Conservation (phyloP, 805 yeast species). For the Nakazawaea anatomiae region DNA sequence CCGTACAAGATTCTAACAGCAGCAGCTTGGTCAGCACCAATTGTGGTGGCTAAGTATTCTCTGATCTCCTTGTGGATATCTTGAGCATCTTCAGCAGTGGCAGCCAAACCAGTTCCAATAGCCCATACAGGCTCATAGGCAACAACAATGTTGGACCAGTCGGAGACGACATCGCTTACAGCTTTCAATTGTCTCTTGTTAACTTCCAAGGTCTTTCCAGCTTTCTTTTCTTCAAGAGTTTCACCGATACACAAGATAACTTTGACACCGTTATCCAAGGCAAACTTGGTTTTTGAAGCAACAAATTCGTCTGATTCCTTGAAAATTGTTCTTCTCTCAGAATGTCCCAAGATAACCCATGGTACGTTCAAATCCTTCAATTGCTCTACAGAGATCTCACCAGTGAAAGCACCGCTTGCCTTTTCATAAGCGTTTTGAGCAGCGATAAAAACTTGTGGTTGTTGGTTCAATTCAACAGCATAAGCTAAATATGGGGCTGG, state of each 20-base stretch:
- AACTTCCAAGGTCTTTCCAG: conserved; percentile 79
- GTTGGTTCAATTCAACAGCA: conserved; percentile 64
- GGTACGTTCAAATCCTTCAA: conserved; percentile 86
- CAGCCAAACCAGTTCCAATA: conserved; percentile 98
- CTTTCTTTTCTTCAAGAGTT: conserved; percentile 90
- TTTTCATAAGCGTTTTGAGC: conserved; percentile 90
- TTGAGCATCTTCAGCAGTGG: conserved; percentile 98
- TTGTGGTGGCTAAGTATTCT: conserved; percentile 67
- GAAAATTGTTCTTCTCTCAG: conserved; percentile 95
- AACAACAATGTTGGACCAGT: conserved; percentile 89
- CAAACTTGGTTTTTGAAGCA: conserved; percentile 92
- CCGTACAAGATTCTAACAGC: conserved; percentile 91
- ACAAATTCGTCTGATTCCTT: conserved; percentile 85
- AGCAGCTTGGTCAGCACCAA: conserved; percentile 75
- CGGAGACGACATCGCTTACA: conserved; percentile 70
- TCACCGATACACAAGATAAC: conserved; percentile 98
- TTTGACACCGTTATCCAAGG: conserved; percentile 80
- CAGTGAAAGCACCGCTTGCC: conserved; percentile 95
- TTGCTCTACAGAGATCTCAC: conserved; percentile 88
- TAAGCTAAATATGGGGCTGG: conserved; percentile 88
- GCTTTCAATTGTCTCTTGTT: conserved; percentile 88
- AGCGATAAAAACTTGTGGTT: conserved; percentile 70
- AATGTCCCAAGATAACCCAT: conserved; percentile 97
- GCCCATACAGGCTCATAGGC: conserved; percentile 99
- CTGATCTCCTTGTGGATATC: conserved; percentile 88